Conservation (phyloP, 805 yeast genomes). For the Saccharomycopsis fodiens region DNA sequence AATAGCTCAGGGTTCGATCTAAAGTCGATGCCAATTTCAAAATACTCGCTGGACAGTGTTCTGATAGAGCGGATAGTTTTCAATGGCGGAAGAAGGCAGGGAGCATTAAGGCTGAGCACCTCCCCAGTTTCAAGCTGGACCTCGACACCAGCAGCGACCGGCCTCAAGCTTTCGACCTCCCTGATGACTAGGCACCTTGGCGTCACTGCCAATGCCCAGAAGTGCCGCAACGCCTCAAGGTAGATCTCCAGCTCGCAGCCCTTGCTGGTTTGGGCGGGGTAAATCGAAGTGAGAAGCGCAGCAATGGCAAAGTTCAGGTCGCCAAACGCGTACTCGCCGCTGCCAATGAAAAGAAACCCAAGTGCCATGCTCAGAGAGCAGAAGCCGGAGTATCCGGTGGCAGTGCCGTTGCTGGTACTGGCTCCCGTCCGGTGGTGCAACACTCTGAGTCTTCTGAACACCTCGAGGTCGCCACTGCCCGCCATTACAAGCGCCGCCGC, state of each 20-base stretch:
- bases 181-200: conserved; percentile 74
- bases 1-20: conserved; percentile 28
- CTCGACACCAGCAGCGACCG: conserved; percentile 37
- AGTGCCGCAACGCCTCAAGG: conserved; percentile 78
- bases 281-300: conserved; percentile 60
- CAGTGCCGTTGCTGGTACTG: conserved; percentile 29
- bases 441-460: conserved; percentile 62
- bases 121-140: conserved; percentile 33
- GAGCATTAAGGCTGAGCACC: conserved; percentile 36
- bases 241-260: conserved; percentile 42
- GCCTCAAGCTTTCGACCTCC: conserved; percentile 54
- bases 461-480: conserved; percentile 82
- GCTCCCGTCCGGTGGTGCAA: conserved; percentile 54
- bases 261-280: conserved; percentile 57
- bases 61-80: conserved; percentile 40
- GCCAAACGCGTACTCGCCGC: conserved; percentile 82
- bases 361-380: conserved; percentile 75
- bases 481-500: conserved; percentile 74
- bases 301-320: conserved; percentile 58
- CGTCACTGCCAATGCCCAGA: conserved; percentile 83
- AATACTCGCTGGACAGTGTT: conserved; percentile 42
- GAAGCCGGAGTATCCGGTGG: conserved; percentile 55
- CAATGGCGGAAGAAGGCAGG: conserved; percentile 62
- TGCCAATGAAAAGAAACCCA: conserved; percentile 85
- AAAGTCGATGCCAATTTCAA: conserved; percentile 43